A percentile compares a stretch with the other conserved stretches of the same genome.
Evolutionary conservation across 2,329 filamentous ascomycete species (phyloP).

Genomic region (Cladosporium oxysporum): DNA sequence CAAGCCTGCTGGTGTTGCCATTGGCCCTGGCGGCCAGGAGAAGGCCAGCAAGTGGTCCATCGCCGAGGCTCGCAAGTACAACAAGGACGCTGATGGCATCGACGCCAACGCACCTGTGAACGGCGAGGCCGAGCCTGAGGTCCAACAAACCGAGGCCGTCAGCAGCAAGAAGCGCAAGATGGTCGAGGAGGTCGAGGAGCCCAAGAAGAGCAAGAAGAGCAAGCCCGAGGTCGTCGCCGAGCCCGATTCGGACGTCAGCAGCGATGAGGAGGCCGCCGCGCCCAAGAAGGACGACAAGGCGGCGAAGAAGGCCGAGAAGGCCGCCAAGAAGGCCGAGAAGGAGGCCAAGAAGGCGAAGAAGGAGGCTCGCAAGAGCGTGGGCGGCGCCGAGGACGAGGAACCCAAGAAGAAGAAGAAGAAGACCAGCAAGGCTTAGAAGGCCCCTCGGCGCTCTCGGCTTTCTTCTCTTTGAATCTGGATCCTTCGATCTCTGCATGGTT

Average conservation of each 20-base stretch:
- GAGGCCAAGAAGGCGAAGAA: conserved; percentile 55
- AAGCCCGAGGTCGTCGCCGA: conserved; percentile 24
- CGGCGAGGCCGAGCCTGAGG: conserved; percentile 49
- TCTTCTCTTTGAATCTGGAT: background rate
- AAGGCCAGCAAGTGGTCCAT: conserved; percentile 79
- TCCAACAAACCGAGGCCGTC: conserved; percentile 37
- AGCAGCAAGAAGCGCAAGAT: conserved; percentile 44
- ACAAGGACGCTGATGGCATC: conserved; percentile 87
- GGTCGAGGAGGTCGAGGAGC: conserved; percentile 51
- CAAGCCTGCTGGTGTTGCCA: conserved; percentile 71
- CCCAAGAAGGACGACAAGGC: conserved; percentile 30
- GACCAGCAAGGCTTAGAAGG: conserved; percentile 24
- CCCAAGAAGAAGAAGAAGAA: conserved; percentile 66
- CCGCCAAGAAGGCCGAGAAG: conserved; percentile 45
- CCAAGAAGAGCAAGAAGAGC: conserved; percentile 20
- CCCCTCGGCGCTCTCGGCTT: background rate
- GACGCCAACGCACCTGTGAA: conserved; percentile 61
- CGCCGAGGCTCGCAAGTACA: conserved; percentile 93
- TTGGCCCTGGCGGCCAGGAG: conserved; percentile 71
- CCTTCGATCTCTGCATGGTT: background rate
- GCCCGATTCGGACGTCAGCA: conserved; percentile 26
- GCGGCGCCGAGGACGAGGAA: conserved; percentile 37
- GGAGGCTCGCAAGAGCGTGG: conserved; percentile 51
- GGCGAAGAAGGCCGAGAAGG: conserved; percentile 30
- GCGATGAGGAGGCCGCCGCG: conserved; percentile 23